Evolutionary conservation across 768 basidiomycete genomes (phyloP).

Genomic region (Asterophora lycoperdoides): DNA sequence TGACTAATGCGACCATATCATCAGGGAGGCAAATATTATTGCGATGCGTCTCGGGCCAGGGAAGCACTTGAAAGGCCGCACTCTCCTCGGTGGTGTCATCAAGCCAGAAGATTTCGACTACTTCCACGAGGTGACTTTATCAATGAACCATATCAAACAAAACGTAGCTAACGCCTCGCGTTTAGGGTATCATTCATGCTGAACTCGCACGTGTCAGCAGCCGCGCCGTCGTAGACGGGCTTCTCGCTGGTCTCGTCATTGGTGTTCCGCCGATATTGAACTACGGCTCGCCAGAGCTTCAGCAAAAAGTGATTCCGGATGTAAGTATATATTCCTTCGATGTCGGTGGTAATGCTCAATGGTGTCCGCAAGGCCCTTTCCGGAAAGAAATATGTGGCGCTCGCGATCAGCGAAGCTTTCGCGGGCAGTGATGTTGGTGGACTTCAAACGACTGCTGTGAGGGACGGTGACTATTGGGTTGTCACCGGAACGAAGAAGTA

Average conservation of each 20-base stretch:
- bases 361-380: conserved; percentile 35
- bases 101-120: conserved; percentile 88
- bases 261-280: conserved; percentile 89
- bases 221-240: conserved; percentile 83
- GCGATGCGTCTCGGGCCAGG: conserved; percentile 92
- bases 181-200: conserved; percentile 69
- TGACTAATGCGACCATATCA: not conserved
- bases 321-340: conserved; percentile 29
- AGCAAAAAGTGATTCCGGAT: conserved; percentile 66
- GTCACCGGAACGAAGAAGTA: conserved; percentile 96
- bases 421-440: conserved; percentile 86
- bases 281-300: conserved; percentile 73
- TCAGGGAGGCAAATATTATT: conserved; percentile 70
- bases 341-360: not conserved
- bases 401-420: conserved; percentile 93
- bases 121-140: conserved; percentile 71
- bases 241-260: conserved; percentile 79
- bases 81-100: conserved; percentile 70
- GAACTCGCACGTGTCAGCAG: conserved; percentile 83
- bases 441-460: conserved; percentile 78
- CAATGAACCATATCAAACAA: not conserved
- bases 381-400: conserved; percentile 80
- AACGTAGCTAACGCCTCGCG: too few species aligned
- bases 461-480: conserved; percentile 83
- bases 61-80: conserved; percentile 77